Base-by-base conservation (phyloP, 495 filamentous ascomycete genomes). In the Daldinia vernicosa region DNA sequence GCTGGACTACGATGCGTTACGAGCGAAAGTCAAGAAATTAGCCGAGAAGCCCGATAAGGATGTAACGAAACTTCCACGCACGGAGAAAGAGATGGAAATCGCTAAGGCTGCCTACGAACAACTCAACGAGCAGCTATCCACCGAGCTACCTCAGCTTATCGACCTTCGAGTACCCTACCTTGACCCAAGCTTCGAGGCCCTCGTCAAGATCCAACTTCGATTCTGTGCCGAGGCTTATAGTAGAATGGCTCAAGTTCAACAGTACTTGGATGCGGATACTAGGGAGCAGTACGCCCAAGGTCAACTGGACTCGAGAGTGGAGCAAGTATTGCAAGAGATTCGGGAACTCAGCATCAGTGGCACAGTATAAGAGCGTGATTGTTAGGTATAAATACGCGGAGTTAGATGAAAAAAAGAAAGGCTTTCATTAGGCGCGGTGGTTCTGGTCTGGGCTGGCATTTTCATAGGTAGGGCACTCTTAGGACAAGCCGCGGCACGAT, bases 11-110 rank as follows among this genome's bases (percentile, higher is more conserved):
- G 95, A 99, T 80, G 88, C 93, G 32, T 91, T 97, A 81, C 92
- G 95, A 51, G 92, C 94, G 52, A 95, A 94, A 77, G 95, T 98
- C 65, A 97, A 97, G 86, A 95, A 93, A 80, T 87, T 99, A 5
- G 93, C 92, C 68, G 96, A 99, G 81, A 98, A 98, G 83, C 95
- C 95, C 43, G 95, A 99, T 85, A 99, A 99, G 84, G 95, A 99
- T 76, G 91, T 91, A 22, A 92, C 92, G 27, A 98, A 98, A 81
- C 88, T 99, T 19, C 95, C 95, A 0, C 90, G 94, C 51, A 91
- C 93, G 3, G 95, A 99, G 80, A 94, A 95, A 78, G 95, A 99
- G 79, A 87, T 92, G 76, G 94, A 98, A 72, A 91, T 97, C 83
- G 93, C 95, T 61, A 95, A 91, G 80, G 89, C 90, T 30, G 92